Evolutionary conservation across 306 rosid genomes (phyloP).

Genomic region (Prunus mira): DNA sequence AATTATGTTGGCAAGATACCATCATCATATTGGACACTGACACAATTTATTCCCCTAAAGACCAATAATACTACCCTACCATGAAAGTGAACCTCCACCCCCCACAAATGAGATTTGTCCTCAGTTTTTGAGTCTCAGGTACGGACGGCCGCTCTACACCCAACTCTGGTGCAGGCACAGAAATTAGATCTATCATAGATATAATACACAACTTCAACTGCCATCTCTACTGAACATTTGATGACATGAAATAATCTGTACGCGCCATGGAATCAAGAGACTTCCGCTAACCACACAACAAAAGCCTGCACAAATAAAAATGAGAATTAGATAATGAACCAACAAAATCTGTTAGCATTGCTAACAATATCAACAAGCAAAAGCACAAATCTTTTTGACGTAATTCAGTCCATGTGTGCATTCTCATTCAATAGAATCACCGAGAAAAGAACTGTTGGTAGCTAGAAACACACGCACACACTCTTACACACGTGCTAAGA

Average conservation of each 20-base stretch:
- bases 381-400: background rate
- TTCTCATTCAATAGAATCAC: background rate
- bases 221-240: constrained; percentile 27
- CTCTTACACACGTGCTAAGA: constrained; percentile 11
- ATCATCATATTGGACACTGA: constrained; percentile 17
- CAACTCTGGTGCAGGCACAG: constrained; percentile 24
- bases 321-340: constrained; percentile 6
- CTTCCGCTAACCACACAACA: constrained; percentile 12
- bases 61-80: constrained; percentile 4
- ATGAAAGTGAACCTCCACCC: constrained; percentile 20
- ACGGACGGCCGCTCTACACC: constrained; percentile 30
- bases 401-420: background rate
- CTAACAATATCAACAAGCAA: background rate
- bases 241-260: constrained; percentile 35
- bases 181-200: constrained; percentile 20
- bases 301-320: constrained; percentile 41
- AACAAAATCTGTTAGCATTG: background rate
- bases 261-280: constrained; percentile 26
- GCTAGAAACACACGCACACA: background rate
- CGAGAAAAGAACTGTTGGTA: background rate
- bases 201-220: constrained; percentile 16
- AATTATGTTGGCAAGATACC: constrained; percentile 26
- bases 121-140: background rate
- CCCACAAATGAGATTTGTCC: background rate
- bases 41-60: constrained; percentile 18